phyloP scores from a whole-genome alignment of 164 flowering plant genomes.

The Vitis labrusca region DNA sequence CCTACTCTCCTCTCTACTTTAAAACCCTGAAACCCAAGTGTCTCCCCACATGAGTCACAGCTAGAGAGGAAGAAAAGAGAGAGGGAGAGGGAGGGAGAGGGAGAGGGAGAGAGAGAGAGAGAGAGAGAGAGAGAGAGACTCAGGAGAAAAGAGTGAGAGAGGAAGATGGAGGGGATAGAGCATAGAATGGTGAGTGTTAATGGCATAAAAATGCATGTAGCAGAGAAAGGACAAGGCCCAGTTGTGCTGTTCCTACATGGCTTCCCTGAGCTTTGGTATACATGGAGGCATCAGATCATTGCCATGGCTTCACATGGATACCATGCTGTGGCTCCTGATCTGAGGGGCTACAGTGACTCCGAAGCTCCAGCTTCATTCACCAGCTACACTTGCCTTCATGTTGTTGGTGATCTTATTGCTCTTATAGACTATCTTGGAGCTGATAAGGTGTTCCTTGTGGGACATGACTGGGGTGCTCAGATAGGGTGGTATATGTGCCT shows the following conservation, averaged over 20 bases:
- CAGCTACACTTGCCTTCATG: slow-evolving; percentile 40
- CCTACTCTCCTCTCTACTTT: too few relatives aligned
- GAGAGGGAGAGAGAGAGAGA: too few relatives aligned
- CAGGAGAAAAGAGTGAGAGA: not conserved
- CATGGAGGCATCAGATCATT: slow-evolving; percentile 56
- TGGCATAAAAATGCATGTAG: slow-evolving; percentile 59
- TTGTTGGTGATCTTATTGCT: slow-evolving; percentile 58
- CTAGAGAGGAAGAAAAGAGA: too few relatives aligned
- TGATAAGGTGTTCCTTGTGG: slow-evolving; percentile 41
- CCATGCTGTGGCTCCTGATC: slow-evolving; percentile 59
- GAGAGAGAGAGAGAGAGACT: not conserved
- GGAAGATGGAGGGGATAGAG: slow-evolving; percentile 41
- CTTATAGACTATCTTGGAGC: slow-evolving; percentile 34
- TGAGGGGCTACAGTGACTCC: slow-evolving; percentile 62
- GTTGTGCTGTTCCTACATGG: slow-evolving; percentile 54
- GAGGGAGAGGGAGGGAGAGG: not conserved
- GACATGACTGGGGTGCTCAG: slow-evolving; percentile 41
- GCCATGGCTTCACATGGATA: slow-evolving; percentile 43
- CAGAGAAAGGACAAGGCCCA: slow-evolving; percentile 52
- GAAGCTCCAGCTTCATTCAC: slow-evolving; percentile 33
- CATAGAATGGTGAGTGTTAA: slow-evolving; percentile 45
- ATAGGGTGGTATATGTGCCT: slow-evolving; percentile 47
- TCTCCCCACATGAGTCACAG: too few relatives aligned
- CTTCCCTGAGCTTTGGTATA: slow-evolving; percentile 59
- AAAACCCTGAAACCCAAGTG: too few relatives aligned